These are phyloP conservation scores for Hanseniaspora valbyensis DNA, from an alignment of 805 yeast species.

Conservation along the genomic window DNA sequence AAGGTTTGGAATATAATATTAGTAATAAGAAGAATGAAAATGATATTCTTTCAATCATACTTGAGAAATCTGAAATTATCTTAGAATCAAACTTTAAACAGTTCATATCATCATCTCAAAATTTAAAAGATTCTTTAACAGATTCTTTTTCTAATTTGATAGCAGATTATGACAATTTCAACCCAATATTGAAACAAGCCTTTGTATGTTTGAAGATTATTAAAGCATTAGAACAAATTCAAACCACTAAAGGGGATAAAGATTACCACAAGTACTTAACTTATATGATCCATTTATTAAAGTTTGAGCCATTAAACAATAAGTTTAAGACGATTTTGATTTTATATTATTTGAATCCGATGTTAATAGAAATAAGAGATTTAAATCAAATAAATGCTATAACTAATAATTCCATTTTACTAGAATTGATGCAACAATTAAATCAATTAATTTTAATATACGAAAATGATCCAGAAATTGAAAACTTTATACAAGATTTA, in stretches of 20 bases:
- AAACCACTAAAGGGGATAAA: neutral
- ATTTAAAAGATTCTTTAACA: neutral
- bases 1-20: slow-evolving; percentile 3
- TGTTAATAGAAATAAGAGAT: neutral
- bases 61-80: slow-evolving; percentile 3
- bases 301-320: slow-evolving; percentile 1
- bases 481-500: neutral
- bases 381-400: neutral
- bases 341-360: slow-evolving; percentile 4
- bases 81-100: slow-evolving; percentile 6
- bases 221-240: slow-evolving; percentile 4
- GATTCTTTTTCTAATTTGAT: slow-evolving; percentile 4
- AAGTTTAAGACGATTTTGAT: slow-evolving; percentile 2
- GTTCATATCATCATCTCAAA: neutral
- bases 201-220: slow-evolving; percentile 4
- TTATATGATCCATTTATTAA: neutral
- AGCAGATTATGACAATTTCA: slow-evolving; percentile 4
- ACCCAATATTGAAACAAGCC: slow-evolving; percentile 12
- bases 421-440: neutral
- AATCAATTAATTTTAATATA: neutral
- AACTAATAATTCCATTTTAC: neutral
- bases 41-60: neutral
- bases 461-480: neutral
- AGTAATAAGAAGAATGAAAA: neutral
- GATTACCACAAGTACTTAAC: slow-evolving; percentile 1